Percentiles rank a stretch among this genome's conserved stretches.
phyloP scores from a whole-genome alignment of 495 filamentous ascomycete genomes.

The Articulospora tetracladia region DNA sequence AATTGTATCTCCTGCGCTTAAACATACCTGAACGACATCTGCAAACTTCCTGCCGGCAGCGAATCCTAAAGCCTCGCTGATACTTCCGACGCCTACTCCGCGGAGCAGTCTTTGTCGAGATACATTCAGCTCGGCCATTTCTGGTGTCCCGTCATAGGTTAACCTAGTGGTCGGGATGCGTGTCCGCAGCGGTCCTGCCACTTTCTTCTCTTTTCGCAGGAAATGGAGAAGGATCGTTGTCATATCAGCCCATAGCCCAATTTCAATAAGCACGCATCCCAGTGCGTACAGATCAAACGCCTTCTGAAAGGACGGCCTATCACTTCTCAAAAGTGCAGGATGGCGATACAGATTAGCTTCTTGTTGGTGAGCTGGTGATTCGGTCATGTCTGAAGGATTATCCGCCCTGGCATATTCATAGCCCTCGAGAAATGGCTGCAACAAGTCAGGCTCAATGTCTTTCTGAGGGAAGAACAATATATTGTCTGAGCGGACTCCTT shows the following conservation, averaged over 20 bases:
- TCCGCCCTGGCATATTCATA: background rate
- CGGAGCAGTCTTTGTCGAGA: background rate
- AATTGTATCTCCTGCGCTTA: background rate
- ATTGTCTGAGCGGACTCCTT: constrained; percentile 5
- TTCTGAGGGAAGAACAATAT: background rate
- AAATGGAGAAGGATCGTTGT: background rate
- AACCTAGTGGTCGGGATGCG: background rate
- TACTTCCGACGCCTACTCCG: background rate
- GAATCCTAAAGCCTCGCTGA: background rate
- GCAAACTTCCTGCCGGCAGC: background rate
- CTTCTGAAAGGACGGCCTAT: background rate
- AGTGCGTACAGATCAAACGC: background rate
- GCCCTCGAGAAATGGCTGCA: background rate
- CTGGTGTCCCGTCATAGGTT: background rate
- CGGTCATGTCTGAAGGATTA: background rate
- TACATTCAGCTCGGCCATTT: background rate
- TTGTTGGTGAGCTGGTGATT: background rate
- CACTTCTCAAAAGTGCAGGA: background rate
- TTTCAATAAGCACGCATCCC: background rate
- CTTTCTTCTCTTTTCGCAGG: background rate
- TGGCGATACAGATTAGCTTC: background rate
- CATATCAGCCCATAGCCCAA: background rate
- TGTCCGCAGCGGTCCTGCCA: background rate
- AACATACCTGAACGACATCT: background rate
- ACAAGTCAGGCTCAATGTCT: background rate